Evolutionary conservation across 495 filamentous ascomycete species (phyloP).

Genomic region (Annulohypoxylon bovei): DNA sequence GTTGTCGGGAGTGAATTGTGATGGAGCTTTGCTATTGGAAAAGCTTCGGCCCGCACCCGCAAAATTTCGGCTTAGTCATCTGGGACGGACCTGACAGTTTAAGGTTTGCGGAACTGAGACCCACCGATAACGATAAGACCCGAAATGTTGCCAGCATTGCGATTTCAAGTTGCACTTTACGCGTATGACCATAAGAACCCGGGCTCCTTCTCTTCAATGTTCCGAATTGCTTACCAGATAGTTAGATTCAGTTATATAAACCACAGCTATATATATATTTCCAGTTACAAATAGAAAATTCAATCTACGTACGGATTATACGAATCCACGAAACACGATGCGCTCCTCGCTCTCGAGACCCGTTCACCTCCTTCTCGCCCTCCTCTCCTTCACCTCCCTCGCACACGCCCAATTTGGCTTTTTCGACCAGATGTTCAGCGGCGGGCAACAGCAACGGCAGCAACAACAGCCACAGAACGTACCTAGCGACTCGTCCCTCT

Average conservation of each 20-base stretch:
- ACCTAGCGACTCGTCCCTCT: conserved; percentile 79
- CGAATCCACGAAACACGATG: conserved; percentile 38
- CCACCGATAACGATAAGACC: conserved; percentile 40
- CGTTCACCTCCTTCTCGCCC: conserved; percentile 38
- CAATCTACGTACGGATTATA: background rate
- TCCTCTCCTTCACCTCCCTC: conserved; percentile 47
- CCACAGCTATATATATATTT: background rate
- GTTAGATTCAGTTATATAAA: background rate
- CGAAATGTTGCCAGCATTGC: conserved; percentile 46
- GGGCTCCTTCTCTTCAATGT: background rate
- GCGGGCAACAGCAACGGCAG: conserved; percentile 68
- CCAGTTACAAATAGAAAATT: background rate
- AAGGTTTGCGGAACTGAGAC: background rate
- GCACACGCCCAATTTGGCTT: conserved; percentile 78
- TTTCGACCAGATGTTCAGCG: conserved; percentile 82
- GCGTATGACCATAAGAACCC: background rate
- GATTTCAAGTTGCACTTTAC: conserved; percentile 7
- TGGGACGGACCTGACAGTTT: background rate
- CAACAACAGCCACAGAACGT: conserved; percentile 76
- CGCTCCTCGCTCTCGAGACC: conserved; percentile 21
- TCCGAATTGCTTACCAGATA: background rate
- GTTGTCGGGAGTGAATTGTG: conserved; percentile 1
- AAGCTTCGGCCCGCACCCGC: conserved; percentile 11
- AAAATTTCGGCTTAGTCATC: conserved; percentile 60
- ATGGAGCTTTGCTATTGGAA: conserved; percentile 11